phyloP scores from a whole-genome alignment of 2,329 filamentous ascomycete species.

The Arthrobotrys pseudoclavata region DNA sequence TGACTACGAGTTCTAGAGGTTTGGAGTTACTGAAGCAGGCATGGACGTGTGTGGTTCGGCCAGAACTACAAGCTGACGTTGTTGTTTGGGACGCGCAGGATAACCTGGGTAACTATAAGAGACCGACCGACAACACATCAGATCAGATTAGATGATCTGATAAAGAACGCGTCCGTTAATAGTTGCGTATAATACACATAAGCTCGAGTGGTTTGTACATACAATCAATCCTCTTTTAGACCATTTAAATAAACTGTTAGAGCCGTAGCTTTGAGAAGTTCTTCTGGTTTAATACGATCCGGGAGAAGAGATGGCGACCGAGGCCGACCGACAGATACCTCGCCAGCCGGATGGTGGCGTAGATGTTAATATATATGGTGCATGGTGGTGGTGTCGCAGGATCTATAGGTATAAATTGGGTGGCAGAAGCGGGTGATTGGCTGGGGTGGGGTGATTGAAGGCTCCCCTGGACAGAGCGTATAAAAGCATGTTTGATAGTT shows the following conservation, averaged over 20 bases:
- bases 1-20: not conserved
- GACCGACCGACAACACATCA: conserved; percentile 11
- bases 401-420: conserved; percentile 24
- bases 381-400: conserved; percentile 19
- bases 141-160: conserved; percentile 27
- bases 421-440: conserved; percentile 42
- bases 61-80: conserved; percentile 7
- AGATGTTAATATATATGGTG: conserved; percentile 7
- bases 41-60: conserved; percentile 3
- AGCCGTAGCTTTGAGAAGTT: no score
- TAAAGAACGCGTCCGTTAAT: conserved; percentile 16
- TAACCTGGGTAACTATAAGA: not conserved
- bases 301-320: not conserved
- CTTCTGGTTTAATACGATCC: not conserved
- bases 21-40: not conserved
- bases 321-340: not conserved
- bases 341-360: conserved; percentile 8
- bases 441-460: conserved; percentile 44
- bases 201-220: not conserved
- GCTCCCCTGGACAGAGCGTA: conserved; percentile 49
- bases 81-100: conserved; percentile 19
- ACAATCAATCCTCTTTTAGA: no score
- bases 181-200: not conserved
- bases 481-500: conserved; percentile 60
- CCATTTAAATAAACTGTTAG: no score